Evolutionary conservation across 257 asterid species (phyloP).

Genomic region (Nicotiana otophora): DNA sequence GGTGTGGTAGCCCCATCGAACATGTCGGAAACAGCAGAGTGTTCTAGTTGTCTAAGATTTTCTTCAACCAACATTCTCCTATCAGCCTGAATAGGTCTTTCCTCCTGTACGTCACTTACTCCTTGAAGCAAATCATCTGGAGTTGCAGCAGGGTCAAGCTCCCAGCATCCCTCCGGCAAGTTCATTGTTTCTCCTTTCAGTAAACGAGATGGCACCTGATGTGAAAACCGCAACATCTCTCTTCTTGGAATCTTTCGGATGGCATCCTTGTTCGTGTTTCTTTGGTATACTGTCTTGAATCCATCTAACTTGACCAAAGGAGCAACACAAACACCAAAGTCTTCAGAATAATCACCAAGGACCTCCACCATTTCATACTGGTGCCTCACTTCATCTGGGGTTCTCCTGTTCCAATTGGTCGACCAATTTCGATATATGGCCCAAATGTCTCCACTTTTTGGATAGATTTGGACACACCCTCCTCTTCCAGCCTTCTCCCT

Average conservation of each 20-base stretch:
- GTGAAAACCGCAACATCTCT: slow-evolving; percentile 94
- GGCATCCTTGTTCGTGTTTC: slow-evolving; percentile 37
- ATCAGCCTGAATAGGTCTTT: slow-evolving; percentile 8
- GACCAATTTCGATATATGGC: slow-evolving; percentile 95
- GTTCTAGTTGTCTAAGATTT: slow-evolving; percentile 3
- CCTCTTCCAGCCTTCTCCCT: slow-evolving; percentile 95
- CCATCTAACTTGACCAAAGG: slow-evolving; percentile 69
- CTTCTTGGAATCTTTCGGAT: slow-evolving; percentile 67
- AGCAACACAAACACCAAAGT: slow-evolving; percentile 69
- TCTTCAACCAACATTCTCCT: slow-evolving; percentile 1
- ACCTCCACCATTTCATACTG: slow-evolving; percentile 96
- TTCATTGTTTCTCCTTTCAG: slow-evolving; percentile 51
- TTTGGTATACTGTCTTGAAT: slow-evolving; percentile 76
- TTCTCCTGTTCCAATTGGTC: slow-evolving; percentile 70
- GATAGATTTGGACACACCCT: slow-evolving; percentile 86
- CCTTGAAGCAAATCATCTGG: slow-evolving; percentile 78
- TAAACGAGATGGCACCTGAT: slow-evolving; percentile 80
- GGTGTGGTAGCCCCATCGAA: neutral
- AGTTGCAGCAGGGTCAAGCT: slow-evolving; percentile 98
- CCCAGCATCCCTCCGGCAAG: slow-evolving; percentile 92
- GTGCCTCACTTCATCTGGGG: slow-evolving; percentile 85
- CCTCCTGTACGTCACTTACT: slow-evolving; percentile 15
- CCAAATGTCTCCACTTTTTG: slow-evolving; percentile 88
- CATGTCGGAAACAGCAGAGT: slow-evolving; percentile 5
- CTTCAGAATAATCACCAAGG: slow-evolving; percentile 81